Evolutionary conservation across 2,329 filamentous ascomycete genomes (phyloP).

Genomic region (Cytospora mali): DNA sequence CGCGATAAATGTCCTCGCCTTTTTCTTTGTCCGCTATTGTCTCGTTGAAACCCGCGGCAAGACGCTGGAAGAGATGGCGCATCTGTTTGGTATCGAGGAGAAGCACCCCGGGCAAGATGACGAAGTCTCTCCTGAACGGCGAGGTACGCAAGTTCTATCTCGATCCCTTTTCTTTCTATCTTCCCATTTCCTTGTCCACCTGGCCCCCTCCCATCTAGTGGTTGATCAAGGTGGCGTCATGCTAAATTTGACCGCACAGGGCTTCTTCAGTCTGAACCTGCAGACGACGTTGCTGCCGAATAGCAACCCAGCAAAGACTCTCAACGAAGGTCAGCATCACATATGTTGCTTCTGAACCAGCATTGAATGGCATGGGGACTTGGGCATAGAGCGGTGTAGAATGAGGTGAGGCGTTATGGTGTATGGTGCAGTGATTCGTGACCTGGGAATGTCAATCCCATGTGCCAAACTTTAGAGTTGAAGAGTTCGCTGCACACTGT

Average conservation of each 20-base stretch:
- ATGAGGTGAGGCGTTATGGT: background rate
- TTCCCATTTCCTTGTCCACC: too few species aligned
- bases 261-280: conserved; percentile 8
- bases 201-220: too few species aligned
- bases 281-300: conserved; percentile 8
- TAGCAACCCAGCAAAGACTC: background rate
- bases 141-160: background rate
- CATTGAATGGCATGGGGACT: background rate
- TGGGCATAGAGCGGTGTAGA: background rate
- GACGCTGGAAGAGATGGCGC: conserved; percentile 35
- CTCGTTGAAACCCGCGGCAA: conserved; percentile 33
- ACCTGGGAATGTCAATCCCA: background rate
- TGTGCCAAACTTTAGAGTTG: background rate
- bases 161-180: background rate
- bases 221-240: background rate
- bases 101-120: conserved; percentile 1
- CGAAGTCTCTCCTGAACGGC: conserved; percentile 17
- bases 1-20: conserved; percentile 34
- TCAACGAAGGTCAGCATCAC: background rate
- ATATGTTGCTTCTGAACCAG: background rate
- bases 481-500: background rate
- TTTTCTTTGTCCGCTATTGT: conserved; percentile 35
- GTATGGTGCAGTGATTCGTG: background rate
- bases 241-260: background rate
- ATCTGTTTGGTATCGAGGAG: conserved; percentile 33